Base-by-base conservation (phyloP, 768 basidiomycete genomes). In the Suillus decipiens region DNA sequence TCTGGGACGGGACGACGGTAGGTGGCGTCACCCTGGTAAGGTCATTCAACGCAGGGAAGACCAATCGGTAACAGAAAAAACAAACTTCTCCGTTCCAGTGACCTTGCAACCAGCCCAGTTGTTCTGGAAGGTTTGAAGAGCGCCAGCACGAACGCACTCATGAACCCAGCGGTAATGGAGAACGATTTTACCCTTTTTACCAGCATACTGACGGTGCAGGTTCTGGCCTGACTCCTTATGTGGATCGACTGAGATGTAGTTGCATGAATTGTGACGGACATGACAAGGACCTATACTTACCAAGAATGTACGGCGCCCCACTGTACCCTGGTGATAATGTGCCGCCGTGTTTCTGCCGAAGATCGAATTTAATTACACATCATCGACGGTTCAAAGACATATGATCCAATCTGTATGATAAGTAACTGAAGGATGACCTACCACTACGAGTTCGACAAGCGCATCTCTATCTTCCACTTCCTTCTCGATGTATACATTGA, bases 81-180 rank as follows among this genome's bases (percentile, higher is more conserved):
- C 82, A 41, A 75, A 94, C 92, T 79, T 76, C 75, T 94, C 91
- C 19, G 79, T 81, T 28, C 92, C 92, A 22, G 84, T 87, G 22
- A 95, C 85, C 77, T 90, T 93, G 68, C 90, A 94, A 31, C 86
- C 89, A 12, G 88, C 91, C 85, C 89, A 95, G 68, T 91, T 87
- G 62, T 79, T 85, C 57, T 85, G 82, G 69, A 88, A 93, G 0
- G 89, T 91, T 72, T 91, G 89, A 39, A 95, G 79, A 51, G 83
- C 81, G 58, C 85, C 83, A 7, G 82, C 76, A 68, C 87, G 85
- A 68, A 95, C 80, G 68, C 93, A 95, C 70, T 92, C 89, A 56
- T 84, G 82, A 24, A 92, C 82, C 93, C 93, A 95, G 53, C 84
- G 83, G 5, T 84, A 82, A 68, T 86, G 82, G 8, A 95, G 84